These are phyloP conservation scores for Epichloe sp. DNA, from an alignment of 2,329 filamentous ascomycete genomes.

Conservation along the genomic window DNA sequence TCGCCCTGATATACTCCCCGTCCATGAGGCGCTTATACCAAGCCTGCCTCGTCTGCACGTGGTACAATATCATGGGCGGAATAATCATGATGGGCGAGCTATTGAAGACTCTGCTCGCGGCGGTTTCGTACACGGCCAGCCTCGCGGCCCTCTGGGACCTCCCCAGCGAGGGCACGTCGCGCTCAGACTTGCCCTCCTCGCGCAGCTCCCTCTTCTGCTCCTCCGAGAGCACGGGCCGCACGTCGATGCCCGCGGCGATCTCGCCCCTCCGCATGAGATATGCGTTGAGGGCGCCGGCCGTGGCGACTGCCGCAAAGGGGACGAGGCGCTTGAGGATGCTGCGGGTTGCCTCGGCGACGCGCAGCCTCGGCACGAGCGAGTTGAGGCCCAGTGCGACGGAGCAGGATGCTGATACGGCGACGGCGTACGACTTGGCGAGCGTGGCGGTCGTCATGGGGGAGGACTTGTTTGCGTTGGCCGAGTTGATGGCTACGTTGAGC, in stretches of 20 bases:
- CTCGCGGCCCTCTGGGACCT: conserved; percentile 81
- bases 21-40: conserved; percentile 32
- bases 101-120: conserved; percentile 81
- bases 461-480: conserved; percentile 95
- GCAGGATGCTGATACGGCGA: conserved; percentile 87
- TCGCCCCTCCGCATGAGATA: conserved; percentile 97
- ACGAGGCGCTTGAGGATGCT: conserved; percentile 75
- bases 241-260: conserved; percentile 83
- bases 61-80: conserved; percentile 73
- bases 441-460: conserved; percentile 71
- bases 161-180: conserved; percentile 59
- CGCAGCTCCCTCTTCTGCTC: conserved; percentile 48
- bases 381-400: conserved; percentile 88
- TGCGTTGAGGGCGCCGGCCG: conserved; percentile 83
- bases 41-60: conserved; percentile 48
- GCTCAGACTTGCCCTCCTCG: conserved; percentile 46
- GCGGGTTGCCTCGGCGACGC: conserved; percentile 62
- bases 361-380: conserved; percentile 73
- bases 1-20: conserved; percentile 64
- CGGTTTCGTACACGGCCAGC: conserved; percentile 85
- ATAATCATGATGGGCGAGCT: conserved; percentile 95
- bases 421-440: conserved; percentile 77
- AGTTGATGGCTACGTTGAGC: conserved; percentile 96
- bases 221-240: conserved; percentile 69
- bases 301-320: conserved; percentile 89